Evolutionary conservation across 495 filamentous ascomycete species (phyloP), one percentile per base, ranked within the genome.

Genomic region (Xylaria sp.): DNA sequence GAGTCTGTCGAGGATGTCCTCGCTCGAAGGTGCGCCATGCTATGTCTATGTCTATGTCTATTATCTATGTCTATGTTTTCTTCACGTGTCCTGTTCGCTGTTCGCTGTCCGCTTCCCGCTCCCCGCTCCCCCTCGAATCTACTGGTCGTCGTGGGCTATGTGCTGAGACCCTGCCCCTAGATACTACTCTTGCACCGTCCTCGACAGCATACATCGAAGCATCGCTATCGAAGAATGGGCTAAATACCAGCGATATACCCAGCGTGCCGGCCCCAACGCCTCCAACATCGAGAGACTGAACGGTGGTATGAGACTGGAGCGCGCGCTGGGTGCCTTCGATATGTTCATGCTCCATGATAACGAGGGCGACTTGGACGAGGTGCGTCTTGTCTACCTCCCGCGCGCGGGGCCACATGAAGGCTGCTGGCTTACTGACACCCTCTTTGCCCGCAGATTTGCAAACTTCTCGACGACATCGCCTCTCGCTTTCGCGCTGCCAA

Each of bases 171-270:
- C n/a, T 40, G 15, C 40, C 40, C 52, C 68, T n/a, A 95, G 93
- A 76, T 95, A 92, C 75, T 94, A 93, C 76, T 90, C 92, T 50
- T 86, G 85, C 71, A 88, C 88, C 12, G 87, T 92, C 14, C 81
- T 99, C 69, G 89, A 90, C 66, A 90, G 88, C 70, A 89, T 98
- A n/a, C 93, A 97, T 76, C 88, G 95, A 73, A 88, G 86, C 70
- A 88, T 91, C 64, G 95, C 94, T 14, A 82, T 98, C 31, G 84
- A 89, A 35, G 87, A 92, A 77, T 97, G 93, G 95, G 80, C 82
- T 58, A 87, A 84, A 65, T 83, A 81, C 62, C 81, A 85, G 58
- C 73, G 72, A 26, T 75, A 65, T 24, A 75, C 76, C 26, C 81
- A 73, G 41, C 82, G 82, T 31, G 83, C 83, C 9, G 83, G 88